Evolutionary conservation across 2,329 filamentous ascomycete species (phyloP), one percentile per base, ranked within the genome.

Genomic region (Tolypocladium tundrense): DNA sequence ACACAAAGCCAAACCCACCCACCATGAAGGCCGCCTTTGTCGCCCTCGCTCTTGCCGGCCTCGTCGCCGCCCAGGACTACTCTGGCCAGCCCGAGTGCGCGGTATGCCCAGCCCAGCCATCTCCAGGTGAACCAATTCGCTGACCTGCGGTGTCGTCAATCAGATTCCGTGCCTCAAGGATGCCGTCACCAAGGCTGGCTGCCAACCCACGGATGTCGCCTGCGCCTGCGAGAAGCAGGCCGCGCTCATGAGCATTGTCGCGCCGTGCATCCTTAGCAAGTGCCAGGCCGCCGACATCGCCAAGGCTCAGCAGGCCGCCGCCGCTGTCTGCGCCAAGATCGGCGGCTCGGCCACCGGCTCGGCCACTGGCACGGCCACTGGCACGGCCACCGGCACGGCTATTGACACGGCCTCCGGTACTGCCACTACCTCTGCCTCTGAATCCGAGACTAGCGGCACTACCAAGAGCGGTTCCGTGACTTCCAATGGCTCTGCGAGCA

Each of bases 21-120:
- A 76, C 64, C 24, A 78, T 78, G 75, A 78, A 77, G 74, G 62
- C 67, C 62, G 55, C 68, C 45, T 60, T 72, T 58, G 59, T 72
- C 39, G 55, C 72, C 56, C 60, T 72, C 55, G 70, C 68, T 58
- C 62, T 65, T 43, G 69, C 66, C 54, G 67, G 73, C 66, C 60
- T 76, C 42, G 73, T 68, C 48, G 68, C 69, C 54, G 75, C 73
- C 39, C 73, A 77, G 65, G 62, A 72, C 62, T 66, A 76, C 54
- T 45, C 60, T 33, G 70, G 66, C 42, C 61, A 72, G 58, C 72
- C 75, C 53, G 21, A 63, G 6, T 78, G 76, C 62, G 73, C 75
- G 63, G 75, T 78, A 72, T 61, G 75, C 24, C 48, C 14, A 19
- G 27, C 35, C 24, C 48, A 21, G 1, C 40, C 24, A 31, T 39